phyloP scores from a whole-genome alignment of 2,329 filamentous ascomycete species.

The Monosporascus sp. region DNA sequence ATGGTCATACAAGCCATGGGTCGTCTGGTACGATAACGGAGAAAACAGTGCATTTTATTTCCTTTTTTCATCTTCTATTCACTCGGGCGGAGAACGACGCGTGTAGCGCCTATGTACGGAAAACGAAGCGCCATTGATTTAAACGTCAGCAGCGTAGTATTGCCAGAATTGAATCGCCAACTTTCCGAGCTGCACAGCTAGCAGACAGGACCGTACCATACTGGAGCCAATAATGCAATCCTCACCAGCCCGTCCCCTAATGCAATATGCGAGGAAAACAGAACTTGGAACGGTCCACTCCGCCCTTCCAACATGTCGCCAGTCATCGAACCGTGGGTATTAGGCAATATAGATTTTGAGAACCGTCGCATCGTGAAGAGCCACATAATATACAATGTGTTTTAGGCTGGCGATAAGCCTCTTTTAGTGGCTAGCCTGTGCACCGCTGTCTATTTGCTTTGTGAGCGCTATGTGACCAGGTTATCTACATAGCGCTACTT shows the following conservation, averaged over 20 bases:
- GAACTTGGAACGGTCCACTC: not conserved
- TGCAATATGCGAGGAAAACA: not conserved
- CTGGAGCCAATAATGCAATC: not conserved
- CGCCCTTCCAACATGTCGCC: not conserved
- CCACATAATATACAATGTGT: not conserved
- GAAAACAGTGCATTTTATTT: not conserved
- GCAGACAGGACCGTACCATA: not conserved
- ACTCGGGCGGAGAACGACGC: not conserved
- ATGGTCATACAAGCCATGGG: no score
- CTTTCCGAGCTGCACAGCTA: not conserved
- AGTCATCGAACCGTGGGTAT: not conserved
- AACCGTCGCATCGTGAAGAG: not conserved
- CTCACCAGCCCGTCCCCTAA: not conserved
- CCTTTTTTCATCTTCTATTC: not conserved
- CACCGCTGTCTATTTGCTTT: constrained; percentile 1
- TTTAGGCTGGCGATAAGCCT: not conserved
- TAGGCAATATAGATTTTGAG: not conserved
- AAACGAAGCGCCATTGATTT: not conserved
- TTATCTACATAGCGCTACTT: constrained; percentile 21
- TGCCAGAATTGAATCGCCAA: not conserved
- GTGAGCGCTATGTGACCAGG: constrained; percentile 1
- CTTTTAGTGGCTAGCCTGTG: not conserved
- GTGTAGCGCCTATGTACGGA: not conserved
- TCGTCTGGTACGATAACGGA: not conserved
- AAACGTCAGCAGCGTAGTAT: not conserved